Conservation (phyloP, 495 filamentous ascomycete genomes). For the Astrothelium macrocarpum region DNA sequence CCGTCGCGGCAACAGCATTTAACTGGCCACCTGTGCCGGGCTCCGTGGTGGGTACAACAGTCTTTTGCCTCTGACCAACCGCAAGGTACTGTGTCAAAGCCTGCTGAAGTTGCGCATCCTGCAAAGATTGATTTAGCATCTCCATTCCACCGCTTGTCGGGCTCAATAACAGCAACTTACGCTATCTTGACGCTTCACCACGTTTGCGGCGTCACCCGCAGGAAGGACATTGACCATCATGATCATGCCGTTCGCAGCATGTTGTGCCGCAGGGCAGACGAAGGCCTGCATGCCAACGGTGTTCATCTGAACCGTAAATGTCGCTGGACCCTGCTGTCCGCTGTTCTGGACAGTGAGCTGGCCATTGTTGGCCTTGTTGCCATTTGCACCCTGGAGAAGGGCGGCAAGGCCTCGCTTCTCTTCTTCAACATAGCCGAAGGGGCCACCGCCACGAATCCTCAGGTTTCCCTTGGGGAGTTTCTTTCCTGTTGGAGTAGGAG, state of each 20-base stretch:
- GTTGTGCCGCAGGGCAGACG: conserved; percentile 4
- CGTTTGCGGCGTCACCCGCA: neutral
- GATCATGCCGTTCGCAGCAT: conserved; percentile 5
- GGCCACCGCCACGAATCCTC: neutral
- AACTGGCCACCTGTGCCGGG: conserved; percentile 3
- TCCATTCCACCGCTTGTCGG: neutral
- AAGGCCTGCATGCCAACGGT: conserved; percentile 5
- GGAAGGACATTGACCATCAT: conserved; percentile 5
- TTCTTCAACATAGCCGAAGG: neutral
- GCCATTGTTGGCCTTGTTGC: conserved; percentile 5
- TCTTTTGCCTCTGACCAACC: conserved; percentile 2
- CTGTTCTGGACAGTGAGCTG: conserved; percentile 5
- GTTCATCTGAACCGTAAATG: conserved; percentile 6
- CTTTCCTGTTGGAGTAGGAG: conserved; percentile 2
- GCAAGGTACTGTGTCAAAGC: conserved; percentile 4
- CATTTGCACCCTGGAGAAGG: conserved; percentile 1
- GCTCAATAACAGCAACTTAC: neutral
- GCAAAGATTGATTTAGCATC: neutral
- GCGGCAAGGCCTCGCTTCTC: conserved; percentile 6
- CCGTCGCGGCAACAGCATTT: neutral
- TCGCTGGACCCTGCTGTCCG: conserved; percentile 3
- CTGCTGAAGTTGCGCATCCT: neutral
- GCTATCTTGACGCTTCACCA: neutral
- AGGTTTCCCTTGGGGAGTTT: conserved; percentile 1
- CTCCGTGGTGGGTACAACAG: conserved; percentile 2